Evolutionary conservation across 2,329 filamentous ascomycete genomes (phyloP).

Genomic region (Nemania abortiva): DNA sequence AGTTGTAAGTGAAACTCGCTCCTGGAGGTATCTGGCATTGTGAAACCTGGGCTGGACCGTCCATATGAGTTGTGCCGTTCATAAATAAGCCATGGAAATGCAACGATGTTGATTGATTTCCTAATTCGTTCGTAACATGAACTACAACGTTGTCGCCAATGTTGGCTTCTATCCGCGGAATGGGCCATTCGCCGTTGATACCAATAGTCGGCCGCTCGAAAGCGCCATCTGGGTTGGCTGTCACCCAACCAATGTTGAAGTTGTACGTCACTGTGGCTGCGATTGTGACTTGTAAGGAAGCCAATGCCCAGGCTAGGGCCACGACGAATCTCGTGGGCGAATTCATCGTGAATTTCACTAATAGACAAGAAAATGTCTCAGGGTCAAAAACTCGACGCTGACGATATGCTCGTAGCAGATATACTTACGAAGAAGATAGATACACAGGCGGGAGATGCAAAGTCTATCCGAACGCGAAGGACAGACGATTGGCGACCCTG

Average conservation of each 20-base stretch:
- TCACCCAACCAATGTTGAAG: conserved; percentile 79
- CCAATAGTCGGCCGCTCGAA: conserved; percentile 76
- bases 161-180: conserved; percentile 73
- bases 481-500: neutral
- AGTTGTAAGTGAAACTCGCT: conserved; percentile 75
- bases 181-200: conserved; percentile 82
- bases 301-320: conserved; percentile 37
- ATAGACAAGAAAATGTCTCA: conserved; percentile 8
- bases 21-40: conserved; percentile 77
- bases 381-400: neutral
- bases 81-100: conserved; percentile 80
- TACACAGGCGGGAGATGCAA: neutral
- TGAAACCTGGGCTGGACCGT: conserved; percentile 74
- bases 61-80: conserved; percentile 76
- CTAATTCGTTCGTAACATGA: conserved; percentile 69
- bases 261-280: conserved; percentile 69
- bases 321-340: conserved; percentile 33
- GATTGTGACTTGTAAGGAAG: conserved; percentile 44
- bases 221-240: conserved; percentile 76
- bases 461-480: conserved; percentile 6
- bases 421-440: neutral
- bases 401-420: conserved; percentile 1
- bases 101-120: conserved; percentile 72
- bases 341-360: conserved; percentile 37
- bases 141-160: conserved; percentile 72